phyloP scores from a whole-genome alignment of 331 rosid species.

The Rhamnella rubrinervis region DNA sequence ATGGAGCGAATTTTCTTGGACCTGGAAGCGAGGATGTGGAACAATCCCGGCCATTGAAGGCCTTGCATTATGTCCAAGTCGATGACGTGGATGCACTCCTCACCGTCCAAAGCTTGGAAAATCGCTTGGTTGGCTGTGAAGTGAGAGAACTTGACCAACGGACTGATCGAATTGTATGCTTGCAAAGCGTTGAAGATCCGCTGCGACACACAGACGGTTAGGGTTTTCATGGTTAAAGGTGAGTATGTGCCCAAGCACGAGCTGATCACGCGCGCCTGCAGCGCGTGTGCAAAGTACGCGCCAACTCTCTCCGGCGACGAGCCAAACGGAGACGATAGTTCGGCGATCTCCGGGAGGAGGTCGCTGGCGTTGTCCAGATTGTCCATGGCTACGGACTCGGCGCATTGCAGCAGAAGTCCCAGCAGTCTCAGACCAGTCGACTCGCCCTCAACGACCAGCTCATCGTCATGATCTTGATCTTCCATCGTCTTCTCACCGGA shows the following conservation, averaged over 20 bases:
- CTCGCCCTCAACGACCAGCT: conserved; percentile 35
- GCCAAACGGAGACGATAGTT: conserved; percentile 86
- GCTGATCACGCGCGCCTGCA: conserved; percentile 84
- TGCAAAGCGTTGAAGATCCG: conserved; percentile 78
- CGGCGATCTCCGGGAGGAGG: conserved; percentile 79
- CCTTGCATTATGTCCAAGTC: conserved; percentile 98
- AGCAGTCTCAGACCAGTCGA: conserved; percentile 67
- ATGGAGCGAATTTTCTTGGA: conserved; percentile 74
- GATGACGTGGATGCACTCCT: conserved; percentile 88
- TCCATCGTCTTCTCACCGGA: conserved; percentile 39
- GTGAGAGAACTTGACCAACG: conserved; percentile 87
- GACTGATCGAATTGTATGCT: conserved; percentile 85
- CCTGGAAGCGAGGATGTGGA: conserved; percentile 93
- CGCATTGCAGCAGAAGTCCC: conserved; percentile 87
- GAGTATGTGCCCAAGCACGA: conserved; percentile 70
- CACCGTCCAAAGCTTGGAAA: conserved; percentile 88
- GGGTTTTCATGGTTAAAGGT: conserved; percentile 52
- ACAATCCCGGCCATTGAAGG: conserved; percentile 97
- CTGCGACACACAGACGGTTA: conserved; percentile 55
- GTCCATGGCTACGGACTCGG: conserved; percentile 86
- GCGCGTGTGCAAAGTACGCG: conserved; percentile 87
- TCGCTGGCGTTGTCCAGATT: conserved; percentile 69
- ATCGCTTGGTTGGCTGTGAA: conserved; percentile 98
- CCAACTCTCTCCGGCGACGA: conserved; percentile 89
- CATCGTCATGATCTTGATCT: conserved; percentile 35